phyloP scores from a whole-genome alignment of 2,329 filamentous ascomycete species.

The Claviceps maximensis region DNA sequence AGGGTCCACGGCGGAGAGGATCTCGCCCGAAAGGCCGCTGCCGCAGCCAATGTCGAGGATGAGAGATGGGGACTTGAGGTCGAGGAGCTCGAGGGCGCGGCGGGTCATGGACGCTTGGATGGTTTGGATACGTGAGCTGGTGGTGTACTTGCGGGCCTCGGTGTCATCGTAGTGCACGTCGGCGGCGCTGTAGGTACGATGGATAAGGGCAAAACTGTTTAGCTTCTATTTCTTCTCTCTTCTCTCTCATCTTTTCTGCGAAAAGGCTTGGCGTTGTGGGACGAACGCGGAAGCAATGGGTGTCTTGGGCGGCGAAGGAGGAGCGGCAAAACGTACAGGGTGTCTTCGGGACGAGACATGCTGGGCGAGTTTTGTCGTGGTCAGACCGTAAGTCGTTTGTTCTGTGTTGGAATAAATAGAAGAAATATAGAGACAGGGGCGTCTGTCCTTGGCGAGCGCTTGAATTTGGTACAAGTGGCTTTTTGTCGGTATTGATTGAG shows the following conservation, averaged over 20 bases:
- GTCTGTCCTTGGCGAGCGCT: no score
- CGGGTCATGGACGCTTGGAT: conserved; percentile 93
- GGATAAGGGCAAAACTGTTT: no score
- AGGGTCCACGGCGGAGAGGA: conserved; percentile 58
- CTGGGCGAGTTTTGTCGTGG: conserved; percentile 17
- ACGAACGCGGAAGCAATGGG: conserved; percentile 9
- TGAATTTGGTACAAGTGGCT: no score
- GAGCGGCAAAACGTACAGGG: conserved; percentile 46
- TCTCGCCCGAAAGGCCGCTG: conserved; percentile 86
- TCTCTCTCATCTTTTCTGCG: neutral
- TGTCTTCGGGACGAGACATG: conserved; percentile 97
- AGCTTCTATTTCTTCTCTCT: neutral
- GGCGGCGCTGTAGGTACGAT: conserved; percentile 52
- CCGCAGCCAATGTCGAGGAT: conserved; percentile 97
- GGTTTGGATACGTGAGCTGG: conserved; percentile 84
- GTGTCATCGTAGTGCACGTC: conserved; percentile 96
- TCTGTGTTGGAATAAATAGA: no score
- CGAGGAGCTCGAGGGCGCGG: conserved; percentile 81
- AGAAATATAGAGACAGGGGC: no score
- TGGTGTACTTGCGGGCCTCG: conserved; percentile 96
- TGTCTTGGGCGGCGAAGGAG: conserved; percentile 7
- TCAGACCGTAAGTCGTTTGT: neutral
- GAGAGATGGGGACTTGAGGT: conserved; percentile 64
- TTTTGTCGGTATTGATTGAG: no score
- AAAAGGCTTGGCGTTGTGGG: neutral